Evolutionary conservation across 352 stramenopile species (phyloP), one percentile per base, ranked within the genome.

Genomic region (Globisporangium nodosum): DNA sequence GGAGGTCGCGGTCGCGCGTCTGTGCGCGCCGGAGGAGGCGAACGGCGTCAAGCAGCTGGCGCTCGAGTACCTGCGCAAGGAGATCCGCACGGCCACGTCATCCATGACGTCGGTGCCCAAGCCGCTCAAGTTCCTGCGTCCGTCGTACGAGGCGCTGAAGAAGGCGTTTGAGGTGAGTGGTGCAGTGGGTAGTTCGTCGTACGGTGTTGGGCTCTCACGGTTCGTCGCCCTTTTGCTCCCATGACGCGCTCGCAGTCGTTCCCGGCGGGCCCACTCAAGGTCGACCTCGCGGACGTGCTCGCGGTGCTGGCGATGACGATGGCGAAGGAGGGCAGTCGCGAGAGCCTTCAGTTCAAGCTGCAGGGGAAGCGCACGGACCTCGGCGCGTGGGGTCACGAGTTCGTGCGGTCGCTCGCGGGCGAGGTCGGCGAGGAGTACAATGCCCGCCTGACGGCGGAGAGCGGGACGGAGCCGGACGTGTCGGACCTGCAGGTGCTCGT

Each of bases 51-150:
- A 95, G 61, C 70, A 87, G 55, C 66, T 94, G 54, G 97, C 97
- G 31, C 72, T 99, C n/a, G 92, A 98, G 71, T 80, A 98, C 60
- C 88, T 99, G 67, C 88, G 97, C 18, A 95, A 85, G 40, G 96
- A 99, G 78, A 98, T 99, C 60, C 85, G 94, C 47, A 97, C 87
- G 37, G 90, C 97, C 24, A 99, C 97, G 58, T 97, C 92, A 15
- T 98, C 92, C 47, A 99, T 99, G 97, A 99, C 97, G 52, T 98
- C 90, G 24, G 97, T 99, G 35, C 97, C 97, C 11, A 99, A 99
- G 85, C 97, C 97, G 37, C 83, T 99, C 47, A 99, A 99, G 85
- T 99, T 99, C 66, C 72, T 99, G 55, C 81, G 93, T 0, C 96
- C 97, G 8, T 96, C 97, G 56, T 99, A 99, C 76, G 88, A 89